Evolutionary conservation across 176 grass and related monocot genomes (phyloP).

Genomic region (Metroxylon sagu): DNA sequence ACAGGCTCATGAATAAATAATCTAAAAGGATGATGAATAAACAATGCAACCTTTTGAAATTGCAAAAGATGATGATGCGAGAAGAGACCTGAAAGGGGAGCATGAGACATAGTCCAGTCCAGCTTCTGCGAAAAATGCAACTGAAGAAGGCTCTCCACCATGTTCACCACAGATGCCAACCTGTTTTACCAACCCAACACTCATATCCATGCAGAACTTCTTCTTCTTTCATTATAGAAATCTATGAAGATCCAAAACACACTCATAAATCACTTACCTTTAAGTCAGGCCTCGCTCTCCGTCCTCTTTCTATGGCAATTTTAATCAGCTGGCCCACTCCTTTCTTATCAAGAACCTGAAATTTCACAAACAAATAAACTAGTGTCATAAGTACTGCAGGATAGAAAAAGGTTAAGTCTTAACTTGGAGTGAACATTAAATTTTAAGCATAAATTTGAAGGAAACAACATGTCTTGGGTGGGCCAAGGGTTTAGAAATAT

Average conservation of each 20-base stretch:
- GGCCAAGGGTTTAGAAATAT: too few relatives aligned
- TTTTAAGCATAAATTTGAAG: too few relatives aligned
- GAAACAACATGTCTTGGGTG: too few relatives aligned
- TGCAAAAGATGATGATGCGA: too few relatives aligned
- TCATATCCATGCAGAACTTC: background rate
- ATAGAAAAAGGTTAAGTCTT: too few relatives aligned
- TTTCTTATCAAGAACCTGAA: constrained; percentile 81
- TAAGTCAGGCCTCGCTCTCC: constrained; percentile 70
- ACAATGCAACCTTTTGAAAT: too few relatives aligned
- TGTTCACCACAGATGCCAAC: constrained; percentile 97
- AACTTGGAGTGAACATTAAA: too few relatives aligned
- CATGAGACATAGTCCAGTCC: constrained; percentile 96
- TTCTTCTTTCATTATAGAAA: too few relatives aligned
- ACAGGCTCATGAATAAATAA: too few relatives aligned
- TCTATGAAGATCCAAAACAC: too few relatives aligned
- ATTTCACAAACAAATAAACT: background rate
- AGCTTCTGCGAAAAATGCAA: constrained; percentile 88
- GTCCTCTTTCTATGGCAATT: constrained; percentile 69
- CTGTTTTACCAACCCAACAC: constrained; percentile 16
- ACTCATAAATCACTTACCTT: constrained; percentile 40
- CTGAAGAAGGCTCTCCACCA: constrained; percentile 94
- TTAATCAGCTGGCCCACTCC: constrained; percentile 84
- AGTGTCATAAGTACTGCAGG: too few relatives aligned
- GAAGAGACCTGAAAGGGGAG: constrained; percentile 77
- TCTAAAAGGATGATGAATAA: too few relatives aligned